Conservation (phyloP, 2,329 filamentous ascomycete species). For the Alternaria burnsii region DNA sequence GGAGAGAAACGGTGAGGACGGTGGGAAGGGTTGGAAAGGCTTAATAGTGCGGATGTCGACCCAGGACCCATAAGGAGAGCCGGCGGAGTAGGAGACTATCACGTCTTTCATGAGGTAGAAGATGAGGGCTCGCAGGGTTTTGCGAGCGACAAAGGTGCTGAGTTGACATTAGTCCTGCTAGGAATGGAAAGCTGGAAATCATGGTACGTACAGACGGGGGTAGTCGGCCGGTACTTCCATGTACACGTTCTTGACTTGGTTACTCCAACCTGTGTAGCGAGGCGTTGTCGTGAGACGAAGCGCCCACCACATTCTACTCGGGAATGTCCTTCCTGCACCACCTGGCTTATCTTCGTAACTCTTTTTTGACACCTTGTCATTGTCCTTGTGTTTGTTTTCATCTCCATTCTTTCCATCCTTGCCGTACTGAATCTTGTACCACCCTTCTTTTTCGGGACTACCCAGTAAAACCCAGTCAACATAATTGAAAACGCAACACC, state of each 20-base stretch:
- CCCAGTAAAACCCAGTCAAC: constrained; percentile 34
- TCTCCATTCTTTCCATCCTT: constrained; percentile 8
- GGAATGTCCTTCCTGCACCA: constrained; percentile 15
- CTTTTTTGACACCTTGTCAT: constrained; percentile 2
- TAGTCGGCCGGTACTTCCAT: constrained; percentile 27
- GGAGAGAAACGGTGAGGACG: constrained; percentile 15
- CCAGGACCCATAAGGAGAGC: constrained; percentile 34
- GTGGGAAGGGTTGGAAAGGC: constrained; percentile 1
- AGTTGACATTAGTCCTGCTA: not conserved
- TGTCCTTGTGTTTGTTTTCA: not conserved
- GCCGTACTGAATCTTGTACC: constrained; percentile 31
- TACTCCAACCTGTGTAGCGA: constrained; percentile 38
- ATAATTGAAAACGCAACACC: constrained; percentile 17
- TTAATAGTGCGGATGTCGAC: constrained; percentile 22
- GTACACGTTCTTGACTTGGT: constrained; percentile 39
- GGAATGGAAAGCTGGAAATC: not conserved
- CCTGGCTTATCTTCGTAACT: not conserved
- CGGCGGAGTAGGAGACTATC: constrained; percentile 25
- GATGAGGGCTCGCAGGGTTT: constrained; percentile 19
- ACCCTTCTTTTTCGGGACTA: constrained; percentile 36
- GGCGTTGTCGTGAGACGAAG: constrained; percentile 22
- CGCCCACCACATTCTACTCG: constrained; percentile 34
- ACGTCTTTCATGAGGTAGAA: constrained; percentile 27
- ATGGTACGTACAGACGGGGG: constrained; percentile 29
- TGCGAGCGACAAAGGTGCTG: constrained; percentile 35